Conservation (phyloP, 345 rosid genomes). For the Gossypium mustelinum region DNA sequence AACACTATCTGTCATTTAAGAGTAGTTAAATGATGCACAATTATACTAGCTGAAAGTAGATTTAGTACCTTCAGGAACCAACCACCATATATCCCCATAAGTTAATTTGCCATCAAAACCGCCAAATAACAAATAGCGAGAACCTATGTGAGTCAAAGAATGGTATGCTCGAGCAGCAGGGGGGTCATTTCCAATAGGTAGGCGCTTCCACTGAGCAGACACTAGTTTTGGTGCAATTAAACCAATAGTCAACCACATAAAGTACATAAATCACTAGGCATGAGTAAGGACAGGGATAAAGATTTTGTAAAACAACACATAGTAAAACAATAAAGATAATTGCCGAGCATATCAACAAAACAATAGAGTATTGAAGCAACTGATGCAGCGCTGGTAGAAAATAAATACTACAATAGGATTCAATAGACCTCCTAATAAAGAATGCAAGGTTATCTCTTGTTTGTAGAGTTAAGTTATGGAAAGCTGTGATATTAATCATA, state of each 20-base stretch:
- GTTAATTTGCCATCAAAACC: constrained; percentile 94
- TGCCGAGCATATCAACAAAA: not conserved
- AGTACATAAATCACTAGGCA: constrained; percentile 13
- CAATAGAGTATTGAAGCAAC: not conserved
- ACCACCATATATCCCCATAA: constrained; percentile 93
- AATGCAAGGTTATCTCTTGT: not conserved
- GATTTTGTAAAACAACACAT: not conserved
- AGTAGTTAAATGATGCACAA: not conserved
- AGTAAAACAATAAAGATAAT: not conserved
- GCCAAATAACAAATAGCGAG: constrained; percentile 81
- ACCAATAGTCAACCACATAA: not conserved
- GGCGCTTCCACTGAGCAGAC: constrained; percentile 92
- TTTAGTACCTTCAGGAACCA: constrained; percentile 83
- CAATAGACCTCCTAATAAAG: not conserved
- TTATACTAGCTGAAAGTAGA: not conserved
- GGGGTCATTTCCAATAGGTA: constrained; percentile 59
- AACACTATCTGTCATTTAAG: not conserved
- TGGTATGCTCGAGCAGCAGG: constrained; percentile 98
- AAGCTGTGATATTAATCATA: not conserved
- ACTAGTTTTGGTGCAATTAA: constrained; percentile 36
- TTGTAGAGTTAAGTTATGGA: not conserved
- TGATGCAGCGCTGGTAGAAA: not conserved
- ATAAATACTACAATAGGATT: not conserved
- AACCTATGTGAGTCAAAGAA: constrained; percentile 64
- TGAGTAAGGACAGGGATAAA: not conserved